phyloP scores from a whole-genome alignment of 495 filamentous ascomycete genomes.

The Evernia prunastri region DNA sequence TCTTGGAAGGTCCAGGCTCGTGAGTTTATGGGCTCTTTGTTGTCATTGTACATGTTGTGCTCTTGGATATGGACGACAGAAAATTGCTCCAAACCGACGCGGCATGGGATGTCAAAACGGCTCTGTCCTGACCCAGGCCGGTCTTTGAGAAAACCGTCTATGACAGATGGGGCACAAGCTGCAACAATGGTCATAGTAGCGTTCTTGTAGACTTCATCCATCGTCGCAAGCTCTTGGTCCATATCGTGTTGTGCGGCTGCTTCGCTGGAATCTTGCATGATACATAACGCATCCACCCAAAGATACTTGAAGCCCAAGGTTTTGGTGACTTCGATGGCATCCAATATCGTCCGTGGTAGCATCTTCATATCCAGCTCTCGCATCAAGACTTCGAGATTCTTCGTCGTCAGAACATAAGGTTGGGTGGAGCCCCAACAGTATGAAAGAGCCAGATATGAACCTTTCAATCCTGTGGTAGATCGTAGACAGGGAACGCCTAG shows the following conservation, averaged over 20 bases:
- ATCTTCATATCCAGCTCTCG: neutral
- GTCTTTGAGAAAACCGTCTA: slow-evolving; percentile 9
- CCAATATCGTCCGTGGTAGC: slow-evolving; percentile 19
- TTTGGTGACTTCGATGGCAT: slow-evolving; percentile 19
- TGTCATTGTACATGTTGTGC: slow-evolving; percentile 15
- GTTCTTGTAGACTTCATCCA: slow-evolving; percentile 19
- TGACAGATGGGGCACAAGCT: slow-evolving; percentile 12
- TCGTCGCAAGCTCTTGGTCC: slow-evolving; percentile 14
- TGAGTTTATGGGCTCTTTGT: slow-evolving; percentile 16
- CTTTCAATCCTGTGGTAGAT: neutral
- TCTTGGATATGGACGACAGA: slow-evolving; percentile 16
- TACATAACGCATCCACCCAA: slow-evolving; percentile 22
- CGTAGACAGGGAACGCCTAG: slow-evolving; percentile 8
- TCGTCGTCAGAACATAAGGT: slow-evolving; percentile 11
- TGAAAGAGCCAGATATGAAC: slow-evolving; percentile 19
- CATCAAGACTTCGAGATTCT: slow-evolving; percentile 5
- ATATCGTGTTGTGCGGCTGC: slow-evolving; percentile 11
- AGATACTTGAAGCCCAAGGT: slow-evolving; percentile 20
- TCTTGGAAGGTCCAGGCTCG: slow-evolving; percentile 43
- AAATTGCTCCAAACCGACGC: slow-evolving; percentile 5
- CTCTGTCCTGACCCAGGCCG: slow-evolving; percentile 4
- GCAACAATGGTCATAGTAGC: slow-evolving; percentile 19
- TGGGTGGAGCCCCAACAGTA: slow-evolving; percentile 17
- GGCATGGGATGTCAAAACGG: slow-evolving; percentile 8
- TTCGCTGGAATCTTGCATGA: slow-evolving; percentile 22